phyloP scores from a whole-genome alignment of 2,329 filamentous ascomycete genomes.

The Chrysoporthe puriensis region DNA sequence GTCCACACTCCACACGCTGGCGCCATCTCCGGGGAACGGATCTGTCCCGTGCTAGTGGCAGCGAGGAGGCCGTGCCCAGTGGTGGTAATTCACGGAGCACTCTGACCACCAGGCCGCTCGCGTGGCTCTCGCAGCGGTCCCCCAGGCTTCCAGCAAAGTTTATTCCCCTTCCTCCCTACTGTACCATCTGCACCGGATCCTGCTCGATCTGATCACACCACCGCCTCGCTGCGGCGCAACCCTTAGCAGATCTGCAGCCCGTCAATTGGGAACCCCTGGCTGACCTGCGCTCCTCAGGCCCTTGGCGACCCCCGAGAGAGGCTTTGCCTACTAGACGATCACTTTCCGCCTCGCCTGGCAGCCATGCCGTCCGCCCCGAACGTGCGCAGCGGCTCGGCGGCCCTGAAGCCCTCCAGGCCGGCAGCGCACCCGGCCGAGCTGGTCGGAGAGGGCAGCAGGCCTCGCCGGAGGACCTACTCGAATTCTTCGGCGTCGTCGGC shows the following conservation, averaged over 20 bases:
- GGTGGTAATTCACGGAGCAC: not conserved
- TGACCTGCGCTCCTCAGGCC: not conserved
- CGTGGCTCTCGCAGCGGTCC: slow-evolving; percentile 15
- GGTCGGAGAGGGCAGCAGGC: not conserved
- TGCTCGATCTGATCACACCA: slow-evolving; percentile 12
- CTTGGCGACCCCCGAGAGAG: too few relatives aligned
- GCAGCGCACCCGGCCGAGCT: not conserved
- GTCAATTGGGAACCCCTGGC: not conserved
- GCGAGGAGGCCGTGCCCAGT: not conserved
- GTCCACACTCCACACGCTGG: slow-evolving; percentile 7
- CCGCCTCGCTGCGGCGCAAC: not conserved
- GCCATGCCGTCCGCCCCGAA: slow-evolving; percentile 17
- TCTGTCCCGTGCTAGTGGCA: slow-evolving; percentile 9
- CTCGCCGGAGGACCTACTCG: slow-evolving; percentile 39
- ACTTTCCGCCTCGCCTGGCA: slow-evolving; percentile 7
- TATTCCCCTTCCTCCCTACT: slow-evolving; percentile 6
- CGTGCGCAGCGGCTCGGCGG: slow-evolving; percentile 12
- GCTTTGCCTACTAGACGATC: not conserved
- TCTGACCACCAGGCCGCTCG: not conserved
- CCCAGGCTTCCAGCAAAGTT: slow-evolving; percentile 19
- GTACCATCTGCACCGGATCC: not conserved
- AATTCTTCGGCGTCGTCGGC: slow-evolving; percentile 49
- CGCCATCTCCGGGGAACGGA: slow-evolving; percentile 7
- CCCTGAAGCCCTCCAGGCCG: slow-evolving; percentile 44
- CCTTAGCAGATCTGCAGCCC: not conserved